Evolutionary conservation across 208 protist genomes (phyloP).

Genomic region (Vickermania spadyakhi): DNA sequence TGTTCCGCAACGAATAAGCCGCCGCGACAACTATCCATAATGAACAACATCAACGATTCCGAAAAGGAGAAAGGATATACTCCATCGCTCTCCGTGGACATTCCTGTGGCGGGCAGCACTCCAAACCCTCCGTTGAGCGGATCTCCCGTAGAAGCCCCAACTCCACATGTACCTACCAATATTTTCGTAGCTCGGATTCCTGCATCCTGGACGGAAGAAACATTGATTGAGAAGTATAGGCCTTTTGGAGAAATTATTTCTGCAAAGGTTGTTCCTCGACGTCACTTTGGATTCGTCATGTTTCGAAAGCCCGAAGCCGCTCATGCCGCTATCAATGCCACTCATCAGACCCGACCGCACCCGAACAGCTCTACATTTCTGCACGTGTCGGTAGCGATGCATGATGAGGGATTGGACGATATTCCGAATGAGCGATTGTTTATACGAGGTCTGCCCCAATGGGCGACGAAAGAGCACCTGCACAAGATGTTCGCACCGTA

Average conservation of each 20-base stretch:
- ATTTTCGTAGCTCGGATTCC: slow-evolving; percentile 85
- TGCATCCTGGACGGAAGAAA: slow-evolving; percentile 63
- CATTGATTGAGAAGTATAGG: slow-evolving; percentile 52
- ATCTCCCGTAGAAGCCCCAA: slow-evolving; percentile 33
- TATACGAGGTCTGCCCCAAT: slow-evolving; percentile 78
- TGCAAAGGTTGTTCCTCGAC: slow-evolving; percentile 61
- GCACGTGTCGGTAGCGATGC: slow-evolving; percentile 86
- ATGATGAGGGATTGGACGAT: slow-evolving; percentile 86
- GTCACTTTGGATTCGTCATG: slow-evolving; percentile 89
- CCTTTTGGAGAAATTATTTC: slow-evolving; percentile 82
- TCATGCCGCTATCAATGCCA: slow-evolving; percentile 77
- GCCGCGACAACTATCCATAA: too few species aligned
- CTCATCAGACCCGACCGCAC: slow-evolving; percentile 57
- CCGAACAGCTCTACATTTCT: slow-evolving; percentile 42
- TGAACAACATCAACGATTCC: background rate
- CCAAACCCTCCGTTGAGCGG: slow-evolving; percentile 9
- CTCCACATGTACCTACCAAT: slow-evolving; percentile 81
- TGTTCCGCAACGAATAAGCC: too few species aligned
- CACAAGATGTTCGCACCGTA: slow-evolving; percentile 47
- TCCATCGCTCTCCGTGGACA: slow-evolving; percentile 58
- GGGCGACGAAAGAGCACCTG: slow-evolving; percentile 81
- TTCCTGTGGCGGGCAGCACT: slow-evolving; percentile 14
- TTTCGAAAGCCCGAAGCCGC: slow-evolving; percentile 73
- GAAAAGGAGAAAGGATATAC: slow-evolving; percentile 32
- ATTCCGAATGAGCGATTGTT: slow-evolving; percentile 82